These are phyloP conservation scores for Fusarium sp. DNA, from an alignment of 2,329 filamentous ascomycete genomes.

Conservation along the genomic window DNA sequence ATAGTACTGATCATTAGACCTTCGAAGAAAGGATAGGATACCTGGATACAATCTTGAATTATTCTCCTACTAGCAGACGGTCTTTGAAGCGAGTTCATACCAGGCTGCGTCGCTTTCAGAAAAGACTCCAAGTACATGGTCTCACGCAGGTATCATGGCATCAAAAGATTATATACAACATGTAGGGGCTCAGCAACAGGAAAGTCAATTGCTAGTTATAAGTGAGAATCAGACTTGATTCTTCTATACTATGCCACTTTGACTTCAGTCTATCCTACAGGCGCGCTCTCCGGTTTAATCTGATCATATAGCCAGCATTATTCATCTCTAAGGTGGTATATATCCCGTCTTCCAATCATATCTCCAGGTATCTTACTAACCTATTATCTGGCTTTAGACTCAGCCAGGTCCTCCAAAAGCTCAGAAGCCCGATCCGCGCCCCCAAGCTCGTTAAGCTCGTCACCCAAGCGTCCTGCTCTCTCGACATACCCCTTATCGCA, in stretches of 20 bases:
- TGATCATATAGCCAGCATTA: not conserved
- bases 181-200: not conserved
- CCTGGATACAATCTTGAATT: not conserved
- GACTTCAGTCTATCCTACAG: not conserved
- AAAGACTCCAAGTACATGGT: not conserved
- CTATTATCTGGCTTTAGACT: not conserved
- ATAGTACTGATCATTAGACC: not conserved
- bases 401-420: conserved; percentile 46
- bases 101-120: not conserved
- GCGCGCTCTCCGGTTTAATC: not conserved
- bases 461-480: conserved; percentile 41
- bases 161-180: not conserved
- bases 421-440: conserved; percentile 45
- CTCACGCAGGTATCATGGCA: not conserved
- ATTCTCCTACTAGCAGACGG: not conserved
- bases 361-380: not conserved
- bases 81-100: not conserved
- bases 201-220: not conserved
- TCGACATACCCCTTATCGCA: conserved; percentile 36
- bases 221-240: not conserved
- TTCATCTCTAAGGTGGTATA: not conserved
- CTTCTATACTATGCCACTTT: not conserved
- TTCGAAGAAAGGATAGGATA: not conserved
- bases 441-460: conserved; percentile 46
- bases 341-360: not conserved